These are phyloP conservation scores for Peronospora farinosa DNA, from an alignment of 352 stramenopile species.

Conservation along the genomic window DNA sequence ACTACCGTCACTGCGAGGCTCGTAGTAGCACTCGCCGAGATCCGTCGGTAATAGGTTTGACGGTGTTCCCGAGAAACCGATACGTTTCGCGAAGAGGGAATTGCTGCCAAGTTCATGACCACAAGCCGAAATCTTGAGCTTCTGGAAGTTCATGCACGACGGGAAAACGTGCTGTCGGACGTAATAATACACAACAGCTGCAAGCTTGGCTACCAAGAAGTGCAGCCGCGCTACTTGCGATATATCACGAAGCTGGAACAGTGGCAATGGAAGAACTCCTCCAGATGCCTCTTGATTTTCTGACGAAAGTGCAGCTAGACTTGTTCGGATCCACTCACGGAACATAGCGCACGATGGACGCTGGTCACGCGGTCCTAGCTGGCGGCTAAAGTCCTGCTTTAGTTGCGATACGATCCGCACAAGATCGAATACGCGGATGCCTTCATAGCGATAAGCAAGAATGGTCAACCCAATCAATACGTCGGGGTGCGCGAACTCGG, in stretches of 20 bases:
- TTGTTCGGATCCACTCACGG: constrained; percentile 59
- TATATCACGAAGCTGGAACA: constrained; percentile 95
- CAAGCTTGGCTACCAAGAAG: constrained; percentile 89
- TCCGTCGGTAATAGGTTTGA: constrained; percentile 98
- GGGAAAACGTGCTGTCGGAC: constrained; percentile 97
- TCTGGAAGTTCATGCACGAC: constrained; percentile 98
- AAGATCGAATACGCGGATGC: constrained; percentile 78
- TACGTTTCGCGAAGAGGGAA: constrained; percentile 94
- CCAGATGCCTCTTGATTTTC: constrained; percentile 32
- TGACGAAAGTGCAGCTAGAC: constrained; percentile 30
- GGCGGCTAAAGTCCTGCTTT: constrained; percentile 83
- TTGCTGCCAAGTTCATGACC: constrained; percentile 98
- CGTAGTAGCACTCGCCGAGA: constrained; percentile 97
- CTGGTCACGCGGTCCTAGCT: constrained; percentile 76
- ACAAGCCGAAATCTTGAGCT: constrained; percentile 97
- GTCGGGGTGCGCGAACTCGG: constrained; percentile 99
- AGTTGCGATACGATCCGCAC: constrained; percentile 83
- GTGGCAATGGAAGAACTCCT: constrained; percentile 88
- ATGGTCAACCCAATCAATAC: constrained; percentile 90
- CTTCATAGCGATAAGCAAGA: constrained; percentile 88
- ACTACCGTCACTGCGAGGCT: constrained; percentile 96
- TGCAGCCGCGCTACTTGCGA: constrained; percentile 94
- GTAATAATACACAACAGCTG: constrained; percentile 97
- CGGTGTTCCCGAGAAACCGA: constrained; percentile 99
- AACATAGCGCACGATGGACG: constrained; percentile 76